phyloP scores from a whole-genome alignment of 228 moss, liverwort and hornwort genomes.

The Sphagnum magellanicum region DNA sequence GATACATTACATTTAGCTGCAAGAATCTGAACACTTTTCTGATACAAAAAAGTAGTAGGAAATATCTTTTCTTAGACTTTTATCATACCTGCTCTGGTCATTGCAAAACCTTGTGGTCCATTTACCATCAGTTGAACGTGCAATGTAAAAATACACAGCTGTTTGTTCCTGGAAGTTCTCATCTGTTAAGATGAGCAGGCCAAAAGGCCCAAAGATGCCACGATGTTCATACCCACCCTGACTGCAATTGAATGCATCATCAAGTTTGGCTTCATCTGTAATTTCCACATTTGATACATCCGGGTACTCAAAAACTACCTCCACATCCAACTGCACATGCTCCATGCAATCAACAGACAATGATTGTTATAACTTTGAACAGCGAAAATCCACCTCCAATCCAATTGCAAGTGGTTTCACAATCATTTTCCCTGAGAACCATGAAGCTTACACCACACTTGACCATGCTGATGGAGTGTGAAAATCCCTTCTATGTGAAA shows the following conservation, averaged over 20 bases:
- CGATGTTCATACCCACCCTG: constrained; percentile 61
- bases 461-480: no score
- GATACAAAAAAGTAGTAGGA: no score
- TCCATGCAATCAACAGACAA: no score
- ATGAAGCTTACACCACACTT: no score
- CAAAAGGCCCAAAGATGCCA: constrained; percentile 62
- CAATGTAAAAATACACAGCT: constrained; percentile 39
- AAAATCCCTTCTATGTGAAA: background rate
- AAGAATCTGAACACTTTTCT: no score
- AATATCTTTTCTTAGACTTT: no score
- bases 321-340: constrained; percentile 19
- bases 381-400: no score
- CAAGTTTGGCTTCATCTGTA: constrained; percentile 1
- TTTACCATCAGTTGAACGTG: constrained; percentile 6
- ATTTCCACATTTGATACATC: constrained; percentile 13
- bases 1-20: no score
- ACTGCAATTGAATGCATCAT: constrained; percentile 45
- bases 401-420: no score
- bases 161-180: constrained; percentile 50
- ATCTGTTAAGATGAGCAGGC: constrained; percentile 56
- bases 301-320: constrained; percentile 23
- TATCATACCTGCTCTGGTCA: constrained; percentile 40
- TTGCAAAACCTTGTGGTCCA: constrained; percentile 41
- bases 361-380: no score
- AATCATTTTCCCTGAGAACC: no score